Evolutionary conservation across 352 stramenopile species (phyloP), one percentile per base, ranked within the genome.

Genomic region (Phytophthora quininea): DNA sequence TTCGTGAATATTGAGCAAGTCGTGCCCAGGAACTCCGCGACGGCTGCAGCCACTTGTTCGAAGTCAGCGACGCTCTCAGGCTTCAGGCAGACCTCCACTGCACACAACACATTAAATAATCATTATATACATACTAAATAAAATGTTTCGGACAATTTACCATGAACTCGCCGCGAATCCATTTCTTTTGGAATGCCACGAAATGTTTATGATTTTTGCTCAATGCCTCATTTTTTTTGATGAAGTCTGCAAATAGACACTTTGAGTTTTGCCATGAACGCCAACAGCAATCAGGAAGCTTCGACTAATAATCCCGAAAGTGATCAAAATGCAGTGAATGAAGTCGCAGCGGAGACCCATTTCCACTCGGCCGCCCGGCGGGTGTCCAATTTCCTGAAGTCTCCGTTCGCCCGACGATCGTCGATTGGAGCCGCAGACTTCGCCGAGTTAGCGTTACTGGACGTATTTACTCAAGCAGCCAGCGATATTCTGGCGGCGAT

Each of bases 31-130:
- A 58, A 80, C 59, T 68, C 45, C 2, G 51, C 61, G 14, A 69
- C 71, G 12, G 54, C 60, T 32, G 45, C 57, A 9, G 54, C 64
- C 19, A 91, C 57, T 50, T 77, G 58, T 19, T 69, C 58, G 24
- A 73, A 88, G 15, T 69, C 69, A 3, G 65, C 81, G 38, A 76
- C 67, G 60, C 82, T 92, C 47, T 84, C 73, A n/a, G 67, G 57
- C 48, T 75, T 77, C 29, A 92, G 37, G 40, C 67, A 73, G 29
- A 87, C 79, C 61, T 92, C 84, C 50, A 92, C 84, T 92, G 58
- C 14, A 9, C 11, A 49, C 27, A 54, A 8, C 30, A 61, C 31
- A 10, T 4, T 14, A 19, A 14, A 14, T 42, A 47, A 42, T 11
- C 31, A 57, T 24, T 24, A 24, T 24, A 24, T 24, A 24, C 19